Conservation (phyloP, 495 filamentous ascomycete species). For the Penicillium canariense region DNA sequence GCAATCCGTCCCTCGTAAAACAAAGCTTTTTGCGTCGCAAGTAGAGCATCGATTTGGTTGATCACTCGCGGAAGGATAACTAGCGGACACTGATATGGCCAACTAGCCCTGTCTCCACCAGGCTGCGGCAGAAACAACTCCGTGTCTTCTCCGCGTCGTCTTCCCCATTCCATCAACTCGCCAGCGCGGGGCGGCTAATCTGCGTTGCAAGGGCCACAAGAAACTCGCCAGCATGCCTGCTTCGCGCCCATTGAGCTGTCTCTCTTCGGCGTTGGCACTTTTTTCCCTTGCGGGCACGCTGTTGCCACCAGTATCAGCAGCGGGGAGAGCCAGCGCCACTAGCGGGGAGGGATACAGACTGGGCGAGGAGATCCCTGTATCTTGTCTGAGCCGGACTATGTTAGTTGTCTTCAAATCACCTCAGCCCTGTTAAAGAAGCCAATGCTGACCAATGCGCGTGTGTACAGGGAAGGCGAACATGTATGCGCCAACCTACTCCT, state of each 20-base stretch:
- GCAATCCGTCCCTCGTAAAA: not conserved
- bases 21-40: not conserved
- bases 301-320: conserved; percentile 26
- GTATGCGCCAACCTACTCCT: conserved; percentile 37
- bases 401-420: conserved; percentile 34
- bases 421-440: not conserved
- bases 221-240: conserved; percentile 12
- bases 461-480: conserved; percentile 54
- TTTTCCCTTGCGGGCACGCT: conserved; percentile 22
- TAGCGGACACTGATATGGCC: not conserved
- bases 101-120: not conserved
- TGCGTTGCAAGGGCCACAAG: not conserved
- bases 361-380: conserved; percentile 58
- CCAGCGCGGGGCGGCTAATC: conserved; percentile 12
- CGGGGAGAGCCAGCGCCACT: conserved; percentile 31
- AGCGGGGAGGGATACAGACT: conserved; percentile 51
- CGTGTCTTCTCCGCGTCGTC: conserved; percentile 18
- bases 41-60: not conserved
- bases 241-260: conserved; percentile 9
- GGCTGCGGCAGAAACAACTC: conserved; percentile 15
- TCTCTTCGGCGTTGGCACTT: conserved; percentile 7
- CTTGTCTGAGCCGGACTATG: conserved; percentile 66
- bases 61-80: not conserved
- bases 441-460: conserved; percentile 18
- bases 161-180: conserved; percentile 10